phyloP scores from a whole-genome alignment of 2,329 filamentous ascomycete genomes.

The Mycosphaerella sp. region DNA sequence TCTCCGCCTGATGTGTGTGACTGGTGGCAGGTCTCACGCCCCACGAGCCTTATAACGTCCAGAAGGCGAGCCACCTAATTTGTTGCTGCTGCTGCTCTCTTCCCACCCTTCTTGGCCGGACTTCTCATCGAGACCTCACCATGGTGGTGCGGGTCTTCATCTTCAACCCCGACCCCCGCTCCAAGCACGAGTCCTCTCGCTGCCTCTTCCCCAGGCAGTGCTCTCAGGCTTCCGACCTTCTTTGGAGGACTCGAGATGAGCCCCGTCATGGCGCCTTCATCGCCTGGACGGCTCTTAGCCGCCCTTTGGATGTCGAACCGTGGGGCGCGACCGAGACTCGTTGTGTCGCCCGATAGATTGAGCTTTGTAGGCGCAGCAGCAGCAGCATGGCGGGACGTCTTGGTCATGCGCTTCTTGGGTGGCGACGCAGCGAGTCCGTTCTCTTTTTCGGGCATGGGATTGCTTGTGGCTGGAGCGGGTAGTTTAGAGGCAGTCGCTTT shows the following conservation, averaged over 20 bases:
- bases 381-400: conserved; percentile 6
- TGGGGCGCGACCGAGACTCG: conserved; percentile 16
- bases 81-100: conserved; percentile 3
- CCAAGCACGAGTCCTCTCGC: conserved; percentile 5
- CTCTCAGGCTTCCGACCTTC: conserved; percentile 25
- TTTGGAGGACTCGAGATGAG: conserved; percentile 30
- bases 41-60: no score
- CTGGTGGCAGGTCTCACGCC: no score
- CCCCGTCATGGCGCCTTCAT: conserved; percentile 7
- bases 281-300: conserved; percentile 7
- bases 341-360: conserved; percentile 1
- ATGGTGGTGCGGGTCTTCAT: background rate
- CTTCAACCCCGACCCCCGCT: conserved; percentile 12
- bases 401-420: conserved; percentile 25
- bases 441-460: conserved; percentile 23
- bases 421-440: conserved; percentile 27
- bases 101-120: conserved; percentile 26
- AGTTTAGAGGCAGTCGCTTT: conserved; percentile 18
- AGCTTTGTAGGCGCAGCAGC: conserved; percentile 5
- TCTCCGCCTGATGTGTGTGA: no score
- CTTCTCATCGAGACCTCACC: conserved; percentile 14
- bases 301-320: conserved; percentile 24
- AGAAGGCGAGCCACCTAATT: background rate
- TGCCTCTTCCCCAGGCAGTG: conserved; percentile 20
- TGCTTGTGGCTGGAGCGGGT: conserved; percentile 18